Base-by-base conservation (phyloP, 1,139 yeast genomes). In the Pichiaceae sp. region DNA sequence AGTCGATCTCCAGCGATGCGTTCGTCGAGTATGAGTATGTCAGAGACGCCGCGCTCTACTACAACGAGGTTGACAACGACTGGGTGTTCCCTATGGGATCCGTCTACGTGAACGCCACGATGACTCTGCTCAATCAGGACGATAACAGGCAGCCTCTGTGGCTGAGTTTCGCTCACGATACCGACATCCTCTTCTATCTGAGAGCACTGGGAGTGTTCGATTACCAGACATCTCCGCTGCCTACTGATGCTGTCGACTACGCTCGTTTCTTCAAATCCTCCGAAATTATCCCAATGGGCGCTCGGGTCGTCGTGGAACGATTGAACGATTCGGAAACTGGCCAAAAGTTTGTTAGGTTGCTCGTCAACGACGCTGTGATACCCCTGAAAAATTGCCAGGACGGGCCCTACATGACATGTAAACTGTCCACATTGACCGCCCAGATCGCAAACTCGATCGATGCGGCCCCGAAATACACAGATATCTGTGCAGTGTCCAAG, bases 251-350 rank as follows among this genome's bases (percentile, higher is more conserved):
- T 37, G 56, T 64, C 36, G 62, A 60, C 28, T 67, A 70, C 48
- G 59, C 60, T 26, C 60, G 70, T 37, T 57, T 63, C 33, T 73
- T 72, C 59, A 64, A 60, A 37, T 64, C 66, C 32, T 63, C 69
- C 3, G 71, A 70, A 38, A 52, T 72, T 34, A 64, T 66, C 9
- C 81, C 82, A 17, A 72, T 71, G 74, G 79, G 76, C 8, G 74
- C 72, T 2, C 62, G 75, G 38, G 52, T 73, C 17, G 56, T 69
- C 25, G 57, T 72, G 28, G 82, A 75, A 49, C 63, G 70, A 44
- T 59, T 68, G 44, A 50, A 50, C 17, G 36, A 35, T 29, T 18
- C 23, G 11, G 26, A 25, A 1, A 39, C 35, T 1, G 36, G 34
- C 3, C 46, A 53, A 7, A 49, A 59, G 17, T 72, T 59, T 45